Evolutionary conservation across 192 early-diverging fungal genomes (phyloP), one percentile per base, ranked within the genome.

Genomic region (Podochytrium sp.): DNA sequence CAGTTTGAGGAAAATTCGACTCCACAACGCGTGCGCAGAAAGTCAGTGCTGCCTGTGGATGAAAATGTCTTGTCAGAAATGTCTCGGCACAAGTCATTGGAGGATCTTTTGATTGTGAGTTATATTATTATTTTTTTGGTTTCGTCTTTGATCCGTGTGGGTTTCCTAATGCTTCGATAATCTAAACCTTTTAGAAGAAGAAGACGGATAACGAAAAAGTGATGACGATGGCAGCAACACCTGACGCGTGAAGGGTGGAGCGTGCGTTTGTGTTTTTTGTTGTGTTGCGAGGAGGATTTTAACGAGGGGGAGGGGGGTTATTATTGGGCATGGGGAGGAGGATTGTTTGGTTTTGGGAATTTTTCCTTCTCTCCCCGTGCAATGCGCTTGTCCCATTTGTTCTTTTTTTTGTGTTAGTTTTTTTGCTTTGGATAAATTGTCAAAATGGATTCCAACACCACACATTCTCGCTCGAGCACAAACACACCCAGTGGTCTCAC

Each of bases 31-130:
- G 89, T 89, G 77, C 73, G 89, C 29, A 73, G 89, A 68, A 90
- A 90, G 75, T 90, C 89, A 3, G 89, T 90, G 2, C 74, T 90
- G 32, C 89, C 89, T 16, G 88, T 90, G 3, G 89, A 90, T 76
- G 89, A 87, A 65, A 73, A 80, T 7, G 87, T 90, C 3, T 75
- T 90, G 27, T 78, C 78, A 18, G 89, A 90, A 58, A 74, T 90
- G 47, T 79, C 83, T 33, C 76, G 86, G 35, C 88, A 90, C 76
- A 84, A 81, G 59, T 84, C 84, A 20, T 67, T 87, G 67, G 89
- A 90, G 69, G 86, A 89, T 49, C 72, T 89, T 23, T 32, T 74
- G 10, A 49, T 42, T 30, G 72, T 74, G 33, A 38, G 39, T 52
- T 39, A 34, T n/a, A 6, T 12, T 27, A 57, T 14, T 27, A 32